Evolutionary conservation across 352 stramenopile species (phyloP).

Genomic region (Phytophthora crassamura): DNA sequence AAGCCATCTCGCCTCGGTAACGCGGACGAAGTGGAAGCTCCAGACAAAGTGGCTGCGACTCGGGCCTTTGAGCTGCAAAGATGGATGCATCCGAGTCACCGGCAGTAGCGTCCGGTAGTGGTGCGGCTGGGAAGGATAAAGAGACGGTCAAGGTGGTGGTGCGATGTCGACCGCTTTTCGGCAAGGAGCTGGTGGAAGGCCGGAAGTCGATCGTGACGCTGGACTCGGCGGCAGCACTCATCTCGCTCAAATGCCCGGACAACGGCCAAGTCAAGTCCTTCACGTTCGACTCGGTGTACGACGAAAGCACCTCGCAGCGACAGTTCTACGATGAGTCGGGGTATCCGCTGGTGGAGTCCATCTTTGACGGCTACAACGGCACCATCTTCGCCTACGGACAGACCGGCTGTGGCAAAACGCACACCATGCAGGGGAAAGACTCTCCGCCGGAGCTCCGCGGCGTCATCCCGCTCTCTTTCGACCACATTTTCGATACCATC

Average conservation of each 20-base stretch:
- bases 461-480: constrained; percentile 86
- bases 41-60: background rate
- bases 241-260: constrained; percentile 81
- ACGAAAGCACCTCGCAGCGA: constrained; percentile 82
- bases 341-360: constrained; percentile 90
- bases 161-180: constrained; percentile 85
- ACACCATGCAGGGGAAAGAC: constrained; percentile 88
- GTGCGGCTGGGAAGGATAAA: constrained; percentile 56
- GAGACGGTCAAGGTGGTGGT: constrained; percentile 92
- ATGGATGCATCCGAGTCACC: constrained; percentile 33
- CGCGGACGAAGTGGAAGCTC: background rate
- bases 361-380: constrained; percentile 92
- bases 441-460: constrained; percentile 74
- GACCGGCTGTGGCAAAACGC: constrained; percentile 86
- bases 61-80: background rate
- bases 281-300: constrained; percentile 93
- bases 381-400: constrained; percentile 94
- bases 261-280: constrained; percentile 87
- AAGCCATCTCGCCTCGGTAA: background rate
- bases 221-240: constrained; percentile 64
- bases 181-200: constrained; percentile 85
- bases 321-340: constrained; percentile 90
- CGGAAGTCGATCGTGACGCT: constrained; percentile 86
- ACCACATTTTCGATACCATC: constrained; percentile 91
- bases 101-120: constrained; percentile 1